Evolutionary conservation across 805 yeast genomes (phyloP).

Genomic region (Spathaspora boniae): DNA sequence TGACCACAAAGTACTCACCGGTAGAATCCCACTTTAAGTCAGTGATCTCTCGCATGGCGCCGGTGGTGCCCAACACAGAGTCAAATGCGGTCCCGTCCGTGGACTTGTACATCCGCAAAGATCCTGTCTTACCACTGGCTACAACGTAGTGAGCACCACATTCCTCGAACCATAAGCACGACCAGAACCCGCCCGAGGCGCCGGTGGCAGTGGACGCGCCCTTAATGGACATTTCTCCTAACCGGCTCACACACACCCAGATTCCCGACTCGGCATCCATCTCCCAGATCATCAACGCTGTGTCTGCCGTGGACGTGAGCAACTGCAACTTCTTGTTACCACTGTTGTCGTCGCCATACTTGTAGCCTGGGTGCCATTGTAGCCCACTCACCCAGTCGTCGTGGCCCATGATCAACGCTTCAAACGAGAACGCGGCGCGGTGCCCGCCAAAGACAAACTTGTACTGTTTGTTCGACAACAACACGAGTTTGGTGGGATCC

Average conservation of each 20-base stretch:
- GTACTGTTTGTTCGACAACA: slow-evolving; percentile 71
- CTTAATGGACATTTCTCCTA: slow-evolving; percentile 91
- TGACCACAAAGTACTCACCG: slow-evolving; percentile 66
- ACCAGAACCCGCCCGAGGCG: slow-evolving; percentile 69
- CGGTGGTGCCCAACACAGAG: slow-evolving; percentile 62
- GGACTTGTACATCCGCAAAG: slow-evolving; percentile 76
- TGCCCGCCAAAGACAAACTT: slow-evolving; percentile 43
- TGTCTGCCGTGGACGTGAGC: slow-evolving; percentile 87
- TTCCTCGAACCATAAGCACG: slow-evolving; percentile 60
- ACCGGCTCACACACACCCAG: slow-evolving; percentile 77
- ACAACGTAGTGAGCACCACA: slow-evolving; percentile 45
- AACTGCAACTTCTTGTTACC: slow-evolving; percentile 47
- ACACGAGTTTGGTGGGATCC: slow-evolving; percentile 47
- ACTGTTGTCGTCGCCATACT: slow-evolving; percentile 1
- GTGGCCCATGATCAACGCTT: slow-evolving; percentile 94
- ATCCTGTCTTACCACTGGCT: slow-evolving; percentile 89
- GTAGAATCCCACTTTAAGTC: slow-evolving; percentile 72
- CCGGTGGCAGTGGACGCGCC: slow-evolving; percentile 99
- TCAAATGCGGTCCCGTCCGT: slow-evolving; percentile 36
- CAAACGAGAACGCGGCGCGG: slow-evolving; percentile 66
- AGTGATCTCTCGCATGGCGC: slow-evolving; percentile 70
- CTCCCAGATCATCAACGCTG: slow-evolving; percentile 91
- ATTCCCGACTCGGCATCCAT: slow-evolving; percentile 84
- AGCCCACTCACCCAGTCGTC: slow-evolving; percentile 95
- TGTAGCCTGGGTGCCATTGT: slow-evolving; percentile 64